phyloP scores from a whole-genome alignment of 2,329 filamentous ascomycete genomes.

The Ceratocystis harringtonii region DNA sequence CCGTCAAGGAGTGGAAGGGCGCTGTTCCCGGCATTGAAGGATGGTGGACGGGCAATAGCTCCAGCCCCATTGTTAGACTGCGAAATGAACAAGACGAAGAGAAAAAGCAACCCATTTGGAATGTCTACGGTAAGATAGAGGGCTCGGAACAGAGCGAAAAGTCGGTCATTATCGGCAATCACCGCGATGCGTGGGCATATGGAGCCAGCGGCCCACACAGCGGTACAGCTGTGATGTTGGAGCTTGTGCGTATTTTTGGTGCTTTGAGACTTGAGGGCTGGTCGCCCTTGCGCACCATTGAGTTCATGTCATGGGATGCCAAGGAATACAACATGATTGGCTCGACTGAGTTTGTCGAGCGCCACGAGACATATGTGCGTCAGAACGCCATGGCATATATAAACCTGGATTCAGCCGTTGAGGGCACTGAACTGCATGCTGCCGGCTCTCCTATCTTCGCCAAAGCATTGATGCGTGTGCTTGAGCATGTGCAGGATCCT shows the following conservation, averaged over 20 bases:
- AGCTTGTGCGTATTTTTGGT: slow-evolving; percentile 73
- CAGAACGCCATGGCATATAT: slow-evolving; percentile 71
- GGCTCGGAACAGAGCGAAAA: slow-evolving; percentile 76
- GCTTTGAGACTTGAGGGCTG: slow-evolving; percentile 63
- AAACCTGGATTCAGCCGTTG: slow-evolving; percentile 75
- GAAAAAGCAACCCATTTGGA: slow-evolving; percentile 74
- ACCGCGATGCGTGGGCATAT: slow-evolving; percentile 84
- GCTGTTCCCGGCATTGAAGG: slow-evolving; percentile 58
- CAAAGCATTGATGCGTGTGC: slow-evolving; percentile 53
- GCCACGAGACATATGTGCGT: slow-evolving; percentile 57
- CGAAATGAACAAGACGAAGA: slow-evolving; percentile 78
- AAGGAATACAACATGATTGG: slow-evolving; percentile 87
- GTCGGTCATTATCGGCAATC: slow-evolving; percentile 79
- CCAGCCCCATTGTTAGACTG: slow-evolving; percentile 63
- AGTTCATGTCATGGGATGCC: slow-evolving; percentile 94
- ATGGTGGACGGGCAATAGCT: slow-evolving; percentile 76
- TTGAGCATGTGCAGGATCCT: slow-evolving; percentile 63
- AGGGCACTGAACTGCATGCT: slow-evolving; percentile 45
- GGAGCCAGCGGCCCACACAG: slow-evolving; percentile 75
- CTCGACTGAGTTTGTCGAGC: slow-evolving; percentile 89
- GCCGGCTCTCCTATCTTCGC: slow-evolving; percentile 68
- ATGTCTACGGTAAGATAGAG: slow-evolving; percentile 68
- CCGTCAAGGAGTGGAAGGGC: slow-evolving; percentile 58
- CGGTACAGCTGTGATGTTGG: slow-evolving; percentile 81
- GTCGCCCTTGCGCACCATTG: slow-evolving; percentile 84